Conservation (phyloP, 441 rosid genomes). For the Populus hybrid region DNA sequence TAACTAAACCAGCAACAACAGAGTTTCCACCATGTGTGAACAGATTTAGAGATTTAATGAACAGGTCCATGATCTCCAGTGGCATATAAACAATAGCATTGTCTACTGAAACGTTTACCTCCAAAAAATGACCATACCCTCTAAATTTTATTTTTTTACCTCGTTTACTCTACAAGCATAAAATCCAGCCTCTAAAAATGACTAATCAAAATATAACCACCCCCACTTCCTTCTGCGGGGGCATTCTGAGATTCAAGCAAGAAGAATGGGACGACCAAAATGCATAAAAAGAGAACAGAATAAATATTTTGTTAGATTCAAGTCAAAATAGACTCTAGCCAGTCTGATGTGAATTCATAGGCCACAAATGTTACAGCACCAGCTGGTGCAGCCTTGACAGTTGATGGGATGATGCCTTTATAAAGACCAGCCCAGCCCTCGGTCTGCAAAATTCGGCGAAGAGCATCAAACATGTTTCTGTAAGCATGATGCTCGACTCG, state of each 20-base stretch:
- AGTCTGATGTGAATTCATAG: constrained; percentile 69
- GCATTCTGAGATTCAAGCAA: constrained; percentile 7
- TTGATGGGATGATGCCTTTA: constrained; percentile 91
- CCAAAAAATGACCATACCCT: no score
- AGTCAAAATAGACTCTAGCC: constrained; percentile 61
- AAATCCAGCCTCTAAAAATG: not conserved
- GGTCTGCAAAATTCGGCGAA: constrained; percentile 41
- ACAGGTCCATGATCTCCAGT: not conserved
- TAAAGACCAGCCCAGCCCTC: constrained; percentile 97
- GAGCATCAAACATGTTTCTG: constrained; percentile 77
- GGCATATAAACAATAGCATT: not conserved
- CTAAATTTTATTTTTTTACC: no score
- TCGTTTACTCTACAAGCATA: constrained; percentile 5
- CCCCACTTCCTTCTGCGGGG: not conserved
- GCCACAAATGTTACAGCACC: constrained; percentile 95
- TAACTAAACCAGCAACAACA: not conserved
- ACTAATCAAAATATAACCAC: not conserved
- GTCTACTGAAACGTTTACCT: not conserved
- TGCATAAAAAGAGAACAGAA: constrained; percentile 4
- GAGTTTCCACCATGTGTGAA: no score
- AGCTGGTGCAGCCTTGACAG: constrained; percentile 98
- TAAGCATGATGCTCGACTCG: constrained; percentile 68
- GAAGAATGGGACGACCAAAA: constrained; percentile 29
- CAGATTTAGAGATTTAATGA: no score
- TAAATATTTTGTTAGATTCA: constrained; percentile 19